A percentile compares a stretch with the other conserved stretches of the same genome.
Conservation (phyloP, 352 stramenopile genomes). For the Thraustotheca clavata region DNA sequence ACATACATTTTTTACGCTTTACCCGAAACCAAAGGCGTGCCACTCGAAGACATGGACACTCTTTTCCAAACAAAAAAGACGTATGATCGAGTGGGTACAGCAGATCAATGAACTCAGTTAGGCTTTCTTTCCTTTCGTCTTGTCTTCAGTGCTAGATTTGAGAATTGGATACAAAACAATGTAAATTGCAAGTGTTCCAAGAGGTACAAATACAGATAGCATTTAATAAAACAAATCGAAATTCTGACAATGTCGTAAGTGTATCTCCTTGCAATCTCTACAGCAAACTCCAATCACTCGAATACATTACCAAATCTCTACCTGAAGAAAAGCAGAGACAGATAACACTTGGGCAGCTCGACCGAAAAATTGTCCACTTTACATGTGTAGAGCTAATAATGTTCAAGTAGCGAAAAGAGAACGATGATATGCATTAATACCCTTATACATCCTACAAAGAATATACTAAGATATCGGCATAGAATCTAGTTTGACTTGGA, state of each 20-base stretch:
- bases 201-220: constrained; percentile 55
- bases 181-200: constrained; percentile 56
- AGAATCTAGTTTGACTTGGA: no score
- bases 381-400: no score
- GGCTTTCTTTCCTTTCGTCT: not conserved
- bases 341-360: constrained; percentile 51
- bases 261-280: constrained; percentile 61
- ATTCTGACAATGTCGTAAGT: constrained; percentile 59
- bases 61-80: constrained; percentile 29
- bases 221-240: constrained; percentile 70
- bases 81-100: constrained; percentile 27
- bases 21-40: constrained; percentile 90
- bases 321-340: constrained; percentile 50
- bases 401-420: no score
- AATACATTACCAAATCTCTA: constrained; percentile 11
- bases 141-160: constrained; percentile 6
- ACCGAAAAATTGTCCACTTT: constrained; percentile 45
- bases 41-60: constrained; percentile 88
- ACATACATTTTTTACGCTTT: constrained; percentile 70
- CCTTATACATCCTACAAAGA: no score
- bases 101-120: no score
- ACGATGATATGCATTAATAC: no score
- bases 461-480: no score
- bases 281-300: not conserved
- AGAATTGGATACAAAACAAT: constrained; percentile 55